Percentiles rank a stretch among this genome's conserved stretches.
These are phyloP conservation scores for Plectosphaerella cucumerina DNA, from an alignment of 2,329 filamentous ascomycete genomes.

Conservation along the genomic window DNA sequence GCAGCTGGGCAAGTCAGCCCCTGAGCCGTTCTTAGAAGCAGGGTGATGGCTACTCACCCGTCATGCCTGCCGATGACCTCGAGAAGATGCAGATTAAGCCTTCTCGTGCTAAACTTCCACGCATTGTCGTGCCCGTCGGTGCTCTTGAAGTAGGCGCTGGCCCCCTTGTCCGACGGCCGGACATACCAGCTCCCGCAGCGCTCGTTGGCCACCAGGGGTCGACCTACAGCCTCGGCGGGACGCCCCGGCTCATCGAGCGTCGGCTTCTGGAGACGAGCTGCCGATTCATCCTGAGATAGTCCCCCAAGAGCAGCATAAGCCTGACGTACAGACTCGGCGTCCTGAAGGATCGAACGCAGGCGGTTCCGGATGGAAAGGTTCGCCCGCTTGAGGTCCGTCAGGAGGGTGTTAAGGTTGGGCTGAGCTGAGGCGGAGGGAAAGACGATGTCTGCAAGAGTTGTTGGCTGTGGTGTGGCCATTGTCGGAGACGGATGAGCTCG, in stretches of 20 bases:
- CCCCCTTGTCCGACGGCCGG: constrained; percentile 55
- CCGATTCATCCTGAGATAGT: not conserved
- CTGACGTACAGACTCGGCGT: constrained; percentile 68
- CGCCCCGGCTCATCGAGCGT: not conserved
- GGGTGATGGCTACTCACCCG: constrained; percentile 46
- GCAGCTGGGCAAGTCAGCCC: constrained; percentile 40
- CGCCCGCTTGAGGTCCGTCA: constrained; percentile 69
- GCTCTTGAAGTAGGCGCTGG: constrained; percentile 93
- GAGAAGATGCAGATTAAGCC: constrained; percentile 81
- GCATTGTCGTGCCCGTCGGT: constrained; percentile 90
- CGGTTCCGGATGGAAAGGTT: constrained; percentile 79
- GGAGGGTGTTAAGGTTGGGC: constrained; percentile 64
- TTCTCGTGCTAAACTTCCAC: constrained; percentile 83
- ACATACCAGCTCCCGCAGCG: constrained; percentile 97
- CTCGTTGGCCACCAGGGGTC: constrained; percentile 87
- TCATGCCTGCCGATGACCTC: constrained; percentile 60
- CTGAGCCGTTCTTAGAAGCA: too few species aligned
- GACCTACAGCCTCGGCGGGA: constrained; percentile 8
- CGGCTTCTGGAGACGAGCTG: not conserved
- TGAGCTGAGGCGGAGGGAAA: constrained; percentile 44
- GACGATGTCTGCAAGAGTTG: constrained; percentile 36
- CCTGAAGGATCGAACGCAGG: constrained; percentile 70
- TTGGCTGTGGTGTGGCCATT: constrained; percentile 1
- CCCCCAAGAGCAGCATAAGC: constrained; percentile 47
- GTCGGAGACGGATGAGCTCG: not conserved